Conservation (phyloP, 2,329 filamentous ascomycete genomes). For the Drechslerella coelobrocha region DNA sequence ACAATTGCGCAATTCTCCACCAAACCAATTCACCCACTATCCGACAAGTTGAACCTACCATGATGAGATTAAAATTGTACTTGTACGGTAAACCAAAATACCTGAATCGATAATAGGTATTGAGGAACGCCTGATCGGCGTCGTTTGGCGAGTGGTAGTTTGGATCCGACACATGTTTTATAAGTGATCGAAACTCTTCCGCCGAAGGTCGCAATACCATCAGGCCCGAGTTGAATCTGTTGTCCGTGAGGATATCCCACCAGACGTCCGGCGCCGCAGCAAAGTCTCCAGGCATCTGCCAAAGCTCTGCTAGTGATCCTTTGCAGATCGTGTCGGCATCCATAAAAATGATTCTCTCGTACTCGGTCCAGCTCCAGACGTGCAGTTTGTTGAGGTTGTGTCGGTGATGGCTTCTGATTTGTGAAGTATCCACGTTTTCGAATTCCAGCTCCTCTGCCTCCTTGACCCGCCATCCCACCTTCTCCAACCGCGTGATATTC, state of each 20-base stretch:
- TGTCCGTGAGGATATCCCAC: conserved; percentile 54
- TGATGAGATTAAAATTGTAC: conserved; percentile 56
- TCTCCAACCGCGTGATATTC: conserved; percentile 54
- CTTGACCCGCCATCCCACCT: conserved; percentile 54
- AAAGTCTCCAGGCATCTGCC: conserved; percentile 55
- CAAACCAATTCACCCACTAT: background rate
- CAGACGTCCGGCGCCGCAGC: conserved; percentile 56
- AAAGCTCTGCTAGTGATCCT: conserved; percentile 54
- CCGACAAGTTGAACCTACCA: conserved; percentile 47
- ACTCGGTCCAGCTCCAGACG: conserved; percentile 56
- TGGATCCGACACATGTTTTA: conserved; percentile 54
- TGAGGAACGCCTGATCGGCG: conserved; percentile 55
- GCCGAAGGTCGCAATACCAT: conserved; percentile 54
- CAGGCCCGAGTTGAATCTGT: conserved; percentile 55
- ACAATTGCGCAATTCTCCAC: background rate
- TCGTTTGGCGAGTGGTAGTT: conserved; percentile 55
- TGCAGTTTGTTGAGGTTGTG: conserved; percentile 56
- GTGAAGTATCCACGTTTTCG: conserved; percentile 53
- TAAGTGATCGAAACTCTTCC: conserved; percentile 54
- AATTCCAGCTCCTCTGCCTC: conserved; percentile 54
- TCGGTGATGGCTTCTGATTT: conserved; percentile 54
- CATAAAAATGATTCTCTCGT: conserved; percentile 55
- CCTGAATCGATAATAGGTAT: conserved; percentile 55
- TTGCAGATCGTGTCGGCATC: conserved; percentile 55
- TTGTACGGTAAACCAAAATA: conserved; percentile 55